A percentile compares a stretch with the other conserved stretches of the same genome.
phyloP scores from a whole-genome alignment of 768 basidiomycete genomes.

The Auriscalpium vulgare region DNA sequence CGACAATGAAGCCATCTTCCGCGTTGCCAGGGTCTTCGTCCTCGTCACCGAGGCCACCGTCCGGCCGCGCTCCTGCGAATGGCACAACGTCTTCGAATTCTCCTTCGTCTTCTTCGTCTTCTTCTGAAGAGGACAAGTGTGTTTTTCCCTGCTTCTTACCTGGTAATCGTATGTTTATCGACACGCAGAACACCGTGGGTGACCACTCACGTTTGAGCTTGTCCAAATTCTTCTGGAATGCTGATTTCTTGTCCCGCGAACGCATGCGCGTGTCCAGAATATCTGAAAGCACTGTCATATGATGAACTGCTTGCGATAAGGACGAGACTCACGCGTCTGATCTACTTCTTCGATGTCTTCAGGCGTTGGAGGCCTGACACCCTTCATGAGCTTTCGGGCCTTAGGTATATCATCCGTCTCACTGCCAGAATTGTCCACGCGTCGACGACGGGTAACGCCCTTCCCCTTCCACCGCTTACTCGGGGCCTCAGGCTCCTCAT shows the following conservation, averaged over 20 bases:
- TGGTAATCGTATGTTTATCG: constrained; percentile 4
- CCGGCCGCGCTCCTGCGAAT: constrained; percentile 14
- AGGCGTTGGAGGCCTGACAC: constrained; percentile 32
- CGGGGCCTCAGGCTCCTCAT: background rate
- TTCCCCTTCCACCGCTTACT: background rate
- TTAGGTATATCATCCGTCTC: constrained; percentile 26
- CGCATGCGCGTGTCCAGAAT: constrained; percentile 63
- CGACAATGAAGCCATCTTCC: constrained; percentile 58
- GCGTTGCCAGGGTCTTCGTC: constrained; percentile 22
- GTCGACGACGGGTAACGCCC: background rate
- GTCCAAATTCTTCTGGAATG: constrained; percentile 58
- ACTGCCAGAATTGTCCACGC: constrained; percentile 24
- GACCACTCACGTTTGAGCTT: constrained; percentile 52
- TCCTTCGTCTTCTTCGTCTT: constrained; percentile 21
- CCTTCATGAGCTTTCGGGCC: constrained; percentile 36
- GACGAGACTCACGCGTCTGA: constrained; percentile 40
- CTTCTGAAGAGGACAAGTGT: constrained; percentile 14
- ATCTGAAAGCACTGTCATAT: constrained; percentile 27
- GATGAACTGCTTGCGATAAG: background rate
- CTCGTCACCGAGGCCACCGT: constrained; percentile 31
- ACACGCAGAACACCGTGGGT: background rate
- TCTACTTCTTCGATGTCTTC: constrained; percentile 43
- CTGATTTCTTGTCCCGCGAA: constrained; percentile 46
- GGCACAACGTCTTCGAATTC: constrained; percentile 16
- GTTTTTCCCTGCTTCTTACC: constrained; percentile 13